Base-by-base conservation (phyloP, 208 protist species). In the Wallacemonas rigidus region DNA sequence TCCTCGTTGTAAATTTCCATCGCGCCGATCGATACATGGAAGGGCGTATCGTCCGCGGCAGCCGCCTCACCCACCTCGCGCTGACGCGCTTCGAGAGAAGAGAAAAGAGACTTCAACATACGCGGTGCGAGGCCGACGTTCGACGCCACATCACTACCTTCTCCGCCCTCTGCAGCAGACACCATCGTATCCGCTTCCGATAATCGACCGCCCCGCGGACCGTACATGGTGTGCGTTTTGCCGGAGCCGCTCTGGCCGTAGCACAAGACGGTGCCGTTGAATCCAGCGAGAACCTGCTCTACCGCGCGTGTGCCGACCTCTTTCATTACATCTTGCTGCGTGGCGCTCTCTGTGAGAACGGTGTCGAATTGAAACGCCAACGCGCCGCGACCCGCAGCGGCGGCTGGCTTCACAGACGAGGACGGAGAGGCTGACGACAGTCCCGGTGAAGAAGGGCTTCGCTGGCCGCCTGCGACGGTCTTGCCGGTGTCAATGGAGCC, bases 221-320 rank as follows among this genome's bases (percentile, higher is more conserved):
- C 90, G 36, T 95, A 43, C 74, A 95, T 86, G 11, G 89, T 95
- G 83, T 95, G 87, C 6, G 93, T 97, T 71, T 97, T 97, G 14
- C 97, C 97, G 35, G 89, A 94, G 4, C 95, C 91, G 57, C 89
- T 97, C 82, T 98, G 95, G 2, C 95, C 94, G 75, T 98, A 98
- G 67, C 91, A 93, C 39, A 97, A 71, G 14, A 97, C 72, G 4
- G 90, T 96, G 57, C 82, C 85, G 80, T 97, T 83, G 73, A 84
- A 95, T 40, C 94, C 94, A 6, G 71, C 69, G 11, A 97, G 68
- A 9, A 95, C 82, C 5, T 80, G 73, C 17, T 84, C 56, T 51
- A 97, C 83, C 44, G 87, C 85, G 35, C 39, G 39, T 9, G 63
- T 41, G 2, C 91, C 91, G 15, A 96, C 78, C 12, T 67, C 72